Conservation (phyloP, 192 early-diverging fungal species). For the Helicostylum pulchrum region DNA sequence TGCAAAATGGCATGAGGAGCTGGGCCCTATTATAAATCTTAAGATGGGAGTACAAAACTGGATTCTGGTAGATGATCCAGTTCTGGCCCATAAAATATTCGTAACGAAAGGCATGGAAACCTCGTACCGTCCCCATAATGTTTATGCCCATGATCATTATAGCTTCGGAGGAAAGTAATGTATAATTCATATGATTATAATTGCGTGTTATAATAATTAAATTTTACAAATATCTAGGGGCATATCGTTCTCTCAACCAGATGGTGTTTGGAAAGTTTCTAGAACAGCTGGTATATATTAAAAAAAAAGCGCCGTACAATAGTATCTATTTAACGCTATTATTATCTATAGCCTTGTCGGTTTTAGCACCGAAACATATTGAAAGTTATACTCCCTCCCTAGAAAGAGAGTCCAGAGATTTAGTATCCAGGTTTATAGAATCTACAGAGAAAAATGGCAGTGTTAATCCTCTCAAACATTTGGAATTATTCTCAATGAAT, state of each 20-base stretch:
- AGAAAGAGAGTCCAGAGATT: too few relatives aligned
- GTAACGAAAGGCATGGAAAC: constrained; percentile 2
- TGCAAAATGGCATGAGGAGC: constrained; percentile 1
- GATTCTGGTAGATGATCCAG: constrained; percentile 10
- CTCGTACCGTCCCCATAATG: background rate
- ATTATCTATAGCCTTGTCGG: background rate
- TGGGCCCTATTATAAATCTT: background rate
- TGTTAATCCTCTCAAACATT: background rate
- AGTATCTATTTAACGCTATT: too few relatives aligned
- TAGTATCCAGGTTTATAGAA: background rate
- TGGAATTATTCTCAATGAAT: background rate
- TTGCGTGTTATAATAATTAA: too few relatives aligned
- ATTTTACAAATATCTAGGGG: background rate
- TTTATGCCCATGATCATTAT: background rate
- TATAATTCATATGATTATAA: too few relatives aligned
- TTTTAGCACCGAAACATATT: constrained; percentile 5
- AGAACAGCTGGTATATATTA: background rate
- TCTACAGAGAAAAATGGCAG: constrained; percentile 1
- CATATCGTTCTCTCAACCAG: background rate
- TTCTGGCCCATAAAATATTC: constrained; percentile 13
- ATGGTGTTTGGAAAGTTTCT: background rate
- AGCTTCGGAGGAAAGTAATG: background rate
- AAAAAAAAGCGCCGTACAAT: too few relatives aligned
- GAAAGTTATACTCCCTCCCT: background rate
- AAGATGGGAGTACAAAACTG: constrained; percentile 12